Evolutionary conservation across 257 asterid genomes (phyloP), one percentile per base, ranked within the genome.

Genomic region (Anisodus acutangulus): DNA sequence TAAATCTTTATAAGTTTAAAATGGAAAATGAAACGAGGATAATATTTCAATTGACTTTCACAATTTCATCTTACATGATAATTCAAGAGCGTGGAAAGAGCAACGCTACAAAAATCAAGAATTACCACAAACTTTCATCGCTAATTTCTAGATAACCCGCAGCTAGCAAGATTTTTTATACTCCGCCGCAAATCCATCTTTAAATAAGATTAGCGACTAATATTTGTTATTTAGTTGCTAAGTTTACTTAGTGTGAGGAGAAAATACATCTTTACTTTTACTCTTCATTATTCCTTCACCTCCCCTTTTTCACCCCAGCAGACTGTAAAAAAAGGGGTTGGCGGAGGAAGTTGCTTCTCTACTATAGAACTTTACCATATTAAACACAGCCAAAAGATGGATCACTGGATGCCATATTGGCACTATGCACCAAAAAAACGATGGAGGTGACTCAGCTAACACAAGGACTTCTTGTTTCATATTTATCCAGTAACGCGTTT

Each of bases 371-470:
- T 26, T 67, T 31, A 70, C 35, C 79, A 43, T 70, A 16, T 70
- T 70, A 70, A 70, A 9, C 54, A 45, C 37, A n/a, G 39, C 5
- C 17, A 43, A 71, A 9, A 45, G 3, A n/a, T 45, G 10, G 80
- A 3, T 12, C 4, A 26, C 8, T 22, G 8, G 70, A 26, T 12
- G 19, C 19, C 19, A 74, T 1, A 6, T 49, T 74, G 80, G 45
- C 11, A 49, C 7, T 5, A 11, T 19, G 80, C 80, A 49, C 80
- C 19, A 72, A 49, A 49, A 26, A 5, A 43, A 51, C 51, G 63
- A 49, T 49, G 11, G 55, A 76, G 63, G 63, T 76, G 81, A 76
- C 81, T 76, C 81, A 76, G 81, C 81, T 9, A 76, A 51, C 26
- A 10, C 81, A 76, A 76, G 63, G 81, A 26, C 81, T 26, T 51